Percentiles rank a stretch among this genome's conserved stretches.
Evolutionary conservation across 1,284 basidiomycete genomes (phyloP).

Genomic region (Golubevia pallescens): DNA sequence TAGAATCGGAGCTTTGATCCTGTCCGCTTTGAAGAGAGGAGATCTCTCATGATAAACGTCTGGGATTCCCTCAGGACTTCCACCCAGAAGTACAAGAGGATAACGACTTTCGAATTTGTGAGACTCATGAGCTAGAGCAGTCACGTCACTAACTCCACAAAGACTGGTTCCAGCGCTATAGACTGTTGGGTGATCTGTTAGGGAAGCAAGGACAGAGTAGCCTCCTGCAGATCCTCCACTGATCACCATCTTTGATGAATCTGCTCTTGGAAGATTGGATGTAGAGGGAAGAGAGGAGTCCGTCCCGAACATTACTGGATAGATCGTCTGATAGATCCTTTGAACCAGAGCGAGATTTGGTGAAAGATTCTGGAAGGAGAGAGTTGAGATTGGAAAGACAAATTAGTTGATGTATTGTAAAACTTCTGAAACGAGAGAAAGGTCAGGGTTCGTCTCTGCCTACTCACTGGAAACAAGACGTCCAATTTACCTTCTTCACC

Average conservation of each 20-base stretch:
- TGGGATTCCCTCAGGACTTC: conserved; percentile 67
- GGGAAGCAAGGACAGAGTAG: conserved; percentile 70
- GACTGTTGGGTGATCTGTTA: conserved; percentile 65
- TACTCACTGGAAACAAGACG: conserved; percentile 17
- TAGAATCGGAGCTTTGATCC: conserved; percentile 69
- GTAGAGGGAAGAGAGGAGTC: too few relatives aligned
- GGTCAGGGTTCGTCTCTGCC: too few relatives aligned
- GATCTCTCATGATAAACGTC: conserved; percentile 69
- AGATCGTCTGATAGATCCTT: conserved; percentile 19
- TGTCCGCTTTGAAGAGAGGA: conserved; percentile 69
- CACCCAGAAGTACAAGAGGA: conserved; percentile 70
- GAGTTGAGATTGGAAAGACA: neutral
- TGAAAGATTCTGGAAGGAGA: conserved; percentile 19
- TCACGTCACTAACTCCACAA: conserved; percentile 71
- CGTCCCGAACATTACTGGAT: conserved; percentile 13
- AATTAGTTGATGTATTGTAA: too few relatives aligned
- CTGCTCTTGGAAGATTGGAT: conserved; percentile 9
- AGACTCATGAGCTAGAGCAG: conserved; percentile 68
- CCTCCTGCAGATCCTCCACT: conserved; percentile 67
- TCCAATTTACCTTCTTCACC: conserved; percentile 10
- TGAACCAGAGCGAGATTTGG: conserved; percentile 24
- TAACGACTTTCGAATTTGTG: conserved; percentile 76
- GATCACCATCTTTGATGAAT: conserved; percentile 24
- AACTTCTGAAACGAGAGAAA: too few relatives aligned
- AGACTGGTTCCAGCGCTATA: conserved; percentile 69